Base-by-base conservation (phyloP, 2,329 filamentous ascomycete genomes). In the Talaromyces albobiverticillius region DNA sequence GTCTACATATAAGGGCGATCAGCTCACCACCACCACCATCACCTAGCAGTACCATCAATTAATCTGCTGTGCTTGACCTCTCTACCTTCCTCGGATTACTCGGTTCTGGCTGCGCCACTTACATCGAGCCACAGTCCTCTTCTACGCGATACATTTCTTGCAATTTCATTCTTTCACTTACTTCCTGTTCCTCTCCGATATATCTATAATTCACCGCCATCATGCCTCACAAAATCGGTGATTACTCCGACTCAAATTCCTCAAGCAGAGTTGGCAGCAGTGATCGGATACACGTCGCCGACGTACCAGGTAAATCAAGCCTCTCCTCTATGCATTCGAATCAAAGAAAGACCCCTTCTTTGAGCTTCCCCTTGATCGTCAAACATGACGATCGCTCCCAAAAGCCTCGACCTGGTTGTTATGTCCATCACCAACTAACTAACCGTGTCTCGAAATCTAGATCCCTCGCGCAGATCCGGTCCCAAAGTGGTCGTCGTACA, bases 401-500 rank as follows among this genome's bases (percentile, higher is more conserved):
- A 22, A 50, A 11, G 38, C 20, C 47, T 42, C 34, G 34, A 40
- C 18, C 40, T 13, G 26, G 11, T 23, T 18, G 34, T 16, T 20
- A 22, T 31, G 29, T 14, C 29, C 8, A 14, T 9, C 29, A 22
- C 18, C 34, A 29, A 25, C 9, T 3, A 16, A 56, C 51, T 46
- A 53, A 47, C 54, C 26, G 23, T 32, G 40, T 43, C 46, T 22
- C 43, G 20, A 29, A 56, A 53, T 56, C 51, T 57, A 57, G 55
- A 57, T 50, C 47, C 55, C 11, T 45, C 46, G n/a, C 55, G 55
- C 48, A 46, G 55, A 51, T 51, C 52, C 26, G 50, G 45, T 45
- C 47, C 55, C 29, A 57, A 57, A 55, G 38, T 45, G 23, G 55
- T 57, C 55, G 55, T 57, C 9, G 50, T 57, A 40, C 55, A 57